These are phyloP conservation scores for Sedum album DNA, from an alignment of 164 flowering plant species.

Conservation along the genomic window DNA sequence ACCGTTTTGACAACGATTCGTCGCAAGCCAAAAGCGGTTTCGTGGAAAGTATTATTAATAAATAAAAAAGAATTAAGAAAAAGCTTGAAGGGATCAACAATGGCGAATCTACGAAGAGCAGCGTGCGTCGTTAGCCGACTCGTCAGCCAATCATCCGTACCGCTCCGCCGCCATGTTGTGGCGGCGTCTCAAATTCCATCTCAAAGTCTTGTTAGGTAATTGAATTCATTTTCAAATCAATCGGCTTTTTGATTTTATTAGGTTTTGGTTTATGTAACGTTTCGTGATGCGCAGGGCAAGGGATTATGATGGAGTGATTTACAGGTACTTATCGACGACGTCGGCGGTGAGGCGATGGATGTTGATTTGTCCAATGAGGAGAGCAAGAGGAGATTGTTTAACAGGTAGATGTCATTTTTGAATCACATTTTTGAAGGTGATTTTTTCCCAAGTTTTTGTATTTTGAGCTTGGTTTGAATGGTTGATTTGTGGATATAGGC, in stretches of 20 bases:
- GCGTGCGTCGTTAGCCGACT: background rate
- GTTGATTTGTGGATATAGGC: slow-evolving; percentile 22
- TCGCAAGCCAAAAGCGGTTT: too few species aligned
- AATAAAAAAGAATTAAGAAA: too few species aligned
- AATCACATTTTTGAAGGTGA: background rate
- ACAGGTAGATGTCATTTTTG: too few species aligned
- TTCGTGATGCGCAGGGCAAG: slow-evolving; percentile 7
- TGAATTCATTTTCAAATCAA: background rate
- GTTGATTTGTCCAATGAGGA: slow-evolving; percentile 60
- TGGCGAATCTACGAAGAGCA: background rate
- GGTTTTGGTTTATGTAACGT: background rate
- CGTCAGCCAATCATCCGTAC: background rate
- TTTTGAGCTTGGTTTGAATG: background rate
- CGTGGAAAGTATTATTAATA: too few species aligned
- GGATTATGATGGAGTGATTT: slow-evolving; percentile 9
- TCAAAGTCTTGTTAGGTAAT: background rate
- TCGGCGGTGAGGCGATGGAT: slow-evolving; percentile 14
- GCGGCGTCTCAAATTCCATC: background rate
- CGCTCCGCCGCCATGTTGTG: background rate
- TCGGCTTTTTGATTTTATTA: background rate
- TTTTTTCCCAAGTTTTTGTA: background rate
- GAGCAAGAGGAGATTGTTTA: slow-evolving; percentile 58
- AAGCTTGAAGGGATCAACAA: too few species aligned
- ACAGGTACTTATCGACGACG: background rate
- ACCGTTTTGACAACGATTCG: background rate